Percentiles rank a stretch among this genome's conserved stretches.
Evolutionary conservation across 176 grass and related monocot species (phyloP).

Genomic region (Aegilops longissima): DNA sequence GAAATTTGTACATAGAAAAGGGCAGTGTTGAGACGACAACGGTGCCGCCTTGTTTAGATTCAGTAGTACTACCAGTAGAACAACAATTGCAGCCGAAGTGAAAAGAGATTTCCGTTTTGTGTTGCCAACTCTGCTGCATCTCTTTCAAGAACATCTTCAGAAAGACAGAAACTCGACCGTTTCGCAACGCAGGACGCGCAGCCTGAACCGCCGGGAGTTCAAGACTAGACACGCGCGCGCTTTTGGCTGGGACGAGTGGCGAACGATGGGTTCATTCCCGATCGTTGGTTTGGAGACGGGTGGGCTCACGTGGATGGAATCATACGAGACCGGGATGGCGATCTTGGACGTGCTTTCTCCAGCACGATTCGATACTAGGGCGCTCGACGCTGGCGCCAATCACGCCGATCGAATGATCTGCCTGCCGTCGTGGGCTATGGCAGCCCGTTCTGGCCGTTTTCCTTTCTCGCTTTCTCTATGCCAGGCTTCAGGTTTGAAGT

Average conservation of each 20-base stretch:
- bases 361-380: constrained; percentile 10
- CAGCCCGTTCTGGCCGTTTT: not conserved
- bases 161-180: not conserved
- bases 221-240: too few relatives aligned
- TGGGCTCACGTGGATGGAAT: constrained; percentile 27
- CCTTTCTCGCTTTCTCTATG: not conserved
- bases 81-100: not conserved
- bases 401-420: constrained; percentile 14
- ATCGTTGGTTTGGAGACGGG: constrained; percentile 28
- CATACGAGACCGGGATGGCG: constrained; percentile 20
- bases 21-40: not conserved
- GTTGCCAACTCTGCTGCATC: not conserved
- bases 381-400: constrained; percentile 25
- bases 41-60: not conserved
- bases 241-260: not conserved
- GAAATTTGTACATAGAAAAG: constrained; percentile 32
- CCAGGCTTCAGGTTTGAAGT: not conserved
- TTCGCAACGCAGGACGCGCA: not conserved
- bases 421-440: not conserved
- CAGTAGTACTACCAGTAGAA: not conserved
- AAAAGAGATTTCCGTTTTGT: not conserved
- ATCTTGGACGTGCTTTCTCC: constrained; percentile 39
- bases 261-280: not conserved
- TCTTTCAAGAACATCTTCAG: not conserved
- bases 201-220: too few relatives aligned